Base-by-base conservation (phyloP, 176 grass and related monocot genomes). In the Ananas comosus region DNA sequence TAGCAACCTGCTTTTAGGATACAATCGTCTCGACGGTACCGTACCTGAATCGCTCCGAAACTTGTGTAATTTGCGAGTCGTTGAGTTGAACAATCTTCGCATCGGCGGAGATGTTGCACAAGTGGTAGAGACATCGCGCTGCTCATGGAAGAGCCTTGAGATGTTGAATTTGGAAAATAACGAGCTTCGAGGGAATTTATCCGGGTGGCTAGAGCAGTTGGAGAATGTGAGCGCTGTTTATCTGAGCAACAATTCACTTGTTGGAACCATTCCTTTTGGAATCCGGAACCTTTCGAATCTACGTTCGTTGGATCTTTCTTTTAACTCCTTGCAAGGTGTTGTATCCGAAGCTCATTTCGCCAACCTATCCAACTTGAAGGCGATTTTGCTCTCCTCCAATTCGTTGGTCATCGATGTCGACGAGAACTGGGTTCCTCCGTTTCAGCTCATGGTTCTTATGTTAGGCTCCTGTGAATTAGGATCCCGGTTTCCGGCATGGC, bases 401-500 rank as follows among this genome's bases (percentile, higher is more conserved):
- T 66, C 68, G 8, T 16, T 83, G 17, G n/a, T 66, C 3, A 16
- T 79, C 14, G 12, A 49, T 0, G 10, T 79, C 2, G 4, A 65
- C 12, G 3, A 17, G 8, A 48, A 50, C 21, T 71, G 82, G 82
- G 5, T 70, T 19, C 64, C 82, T 48, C 64, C 63, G 0, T 70
- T 79, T 50, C 53, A 51, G 56, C 51, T 83, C 1, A 1, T 0
- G 9, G 0, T 2, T 0, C 59, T 48, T 67, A 0, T 0, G 0
- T 42, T 83, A 18, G 9, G 9, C 0, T 78, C 52, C 50, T 83
- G 75, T 3, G 23, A n/a, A 49, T 29, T 74, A 13, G 75, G 81
- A 8, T 70, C 75, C n/a, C 27, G 52, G 0, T 84, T 84, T 58
- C 82, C 82, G 0, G 9, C 19, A 12, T 84, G 82, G 82, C 23